These are phyloP conservation scores for Clonostachys byssicola DNA, from an alignment of 2,329 filamentous ascomycete species.

Conservation along the genomic window DNA sequence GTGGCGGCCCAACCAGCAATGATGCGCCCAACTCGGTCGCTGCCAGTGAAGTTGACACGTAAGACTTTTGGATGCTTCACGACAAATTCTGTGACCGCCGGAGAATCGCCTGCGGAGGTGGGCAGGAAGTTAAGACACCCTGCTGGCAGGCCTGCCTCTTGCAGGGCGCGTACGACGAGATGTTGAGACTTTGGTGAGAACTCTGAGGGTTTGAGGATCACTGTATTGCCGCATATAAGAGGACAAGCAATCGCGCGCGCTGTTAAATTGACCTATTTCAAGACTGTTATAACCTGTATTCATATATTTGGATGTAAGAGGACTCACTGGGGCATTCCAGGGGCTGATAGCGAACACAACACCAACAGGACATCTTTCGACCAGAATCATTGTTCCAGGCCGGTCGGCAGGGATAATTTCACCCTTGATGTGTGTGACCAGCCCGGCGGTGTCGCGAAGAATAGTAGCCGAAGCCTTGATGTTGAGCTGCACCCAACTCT, in stretches of 20 bases:
- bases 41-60: conserved; percentile 71
- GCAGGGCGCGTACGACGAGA: conserved; percentile 49
- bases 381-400: conserved; percentile 51
- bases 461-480: conserved; percentile 23
- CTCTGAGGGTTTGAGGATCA: conserved; percentile 60
- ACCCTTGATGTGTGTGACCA: conserved; percentile 26
- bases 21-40: conserved; percentile 59
- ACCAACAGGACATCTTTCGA: conserved; percentile 65
- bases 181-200: conserved; percentile 52
- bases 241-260: conserved; percentile 38
- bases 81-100: conserved; percentile 54
- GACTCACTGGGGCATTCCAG: conserved; percentile 39
- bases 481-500: conserved; percentile 27
- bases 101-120: conserved; percentile 51
- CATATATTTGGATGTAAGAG: no score
- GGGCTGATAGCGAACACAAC: conserved; percentile 67
- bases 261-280: conserved; percentile 27
- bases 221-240: conserved; percentile 52
- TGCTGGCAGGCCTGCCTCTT: conserved; percentile 61
- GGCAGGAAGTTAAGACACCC: conserved; percentile 63
- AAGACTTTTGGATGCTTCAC: conserved; percentile 58
- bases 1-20: conserved; percentile 59
- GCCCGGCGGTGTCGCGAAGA: conserved; percentile 32
- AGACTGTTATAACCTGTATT: not conserved
- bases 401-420: conserved; percentile 24